Evolutionary conservation across 2,329 filamentous ascomycete species (phyloP).

Genomic region (Fusarium devonianum): DNA sequence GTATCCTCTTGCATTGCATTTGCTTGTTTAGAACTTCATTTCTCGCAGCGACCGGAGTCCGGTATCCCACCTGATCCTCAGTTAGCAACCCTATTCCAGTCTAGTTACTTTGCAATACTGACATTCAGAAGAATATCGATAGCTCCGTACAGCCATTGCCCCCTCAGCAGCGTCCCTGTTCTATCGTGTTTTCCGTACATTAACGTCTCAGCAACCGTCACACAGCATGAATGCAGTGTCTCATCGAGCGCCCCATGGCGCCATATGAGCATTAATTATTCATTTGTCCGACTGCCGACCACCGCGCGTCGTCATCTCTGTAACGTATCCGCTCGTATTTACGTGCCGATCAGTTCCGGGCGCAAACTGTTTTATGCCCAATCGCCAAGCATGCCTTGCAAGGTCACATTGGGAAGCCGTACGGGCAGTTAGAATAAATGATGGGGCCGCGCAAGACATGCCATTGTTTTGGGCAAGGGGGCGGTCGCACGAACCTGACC

Average conservation of each 20-base stretch:
- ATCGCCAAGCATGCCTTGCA: not conserved
- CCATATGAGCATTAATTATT: not conserved
- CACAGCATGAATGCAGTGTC: not conserved
- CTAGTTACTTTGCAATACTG: too few species aligned
- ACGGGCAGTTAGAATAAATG: too few species aligned
- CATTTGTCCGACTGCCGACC: not conserved
- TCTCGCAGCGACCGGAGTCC: not conserved
- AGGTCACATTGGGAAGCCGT: too few species aligned
- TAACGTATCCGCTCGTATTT: not conserved
- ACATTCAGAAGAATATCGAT: too few species aligned
- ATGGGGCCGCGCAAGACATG: too few species aligned
- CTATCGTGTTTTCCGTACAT: too few species aligned
- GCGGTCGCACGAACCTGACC: too few species aligned
- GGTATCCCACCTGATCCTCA: not conserved
- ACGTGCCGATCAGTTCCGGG: constrained; percentile 2
- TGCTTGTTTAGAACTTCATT: not conserved
- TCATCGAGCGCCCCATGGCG: not conserved
- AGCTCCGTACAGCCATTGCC: too few species aligned
- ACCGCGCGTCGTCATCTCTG: constrained; percentile 3
- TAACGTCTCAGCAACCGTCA: too few species aligned
- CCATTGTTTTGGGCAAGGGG: too few species aligned
- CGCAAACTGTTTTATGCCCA: too few species aligned
- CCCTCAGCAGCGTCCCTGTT: not conserved
- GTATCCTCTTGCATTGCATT: too few species aligned
- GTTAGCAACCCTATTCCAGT: not conserved